Percentiles rank a stretch among this genome's conserved stretches.
phyloP scores from a whole-genome alignment of 2,329 filamentous ascomycete genomes.

The Talaromyces rugulosus region DNA sequence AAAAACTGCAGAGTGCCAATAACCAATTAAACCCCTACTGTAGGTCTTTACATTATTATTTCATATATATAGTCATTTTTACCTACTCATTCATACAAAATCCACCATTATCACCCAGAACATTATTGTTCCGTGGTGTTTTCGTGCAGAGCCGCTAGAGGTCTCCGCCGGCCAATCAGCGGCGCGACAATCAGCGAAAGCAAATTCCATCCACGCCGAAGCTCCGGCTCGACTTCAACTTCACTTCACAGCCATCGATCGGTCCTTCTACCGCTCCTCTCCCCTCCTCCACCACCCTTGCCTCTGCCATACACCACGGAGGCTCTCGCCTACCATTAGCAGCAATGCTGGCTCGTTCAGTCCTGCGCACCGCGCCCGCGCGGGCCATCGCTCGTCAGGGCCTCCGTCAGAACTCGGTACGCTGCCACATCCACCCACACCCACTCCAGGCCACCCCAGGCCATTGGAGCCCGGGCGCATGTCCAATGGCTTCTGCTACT shows the following conservation, averaged over 20 bases:
- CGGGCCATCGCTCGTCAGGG: constrained; percentile 73
- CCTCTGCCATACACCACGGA: constrained; percentile 27
- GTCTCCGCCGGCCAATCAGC: constrained; percentile 30
- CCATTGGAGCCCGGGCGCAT: constrained; percentile 26
- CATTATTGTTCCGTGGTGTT: constrained; percentile 10
- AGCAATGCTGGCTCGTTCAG: constrained; percentile 85
- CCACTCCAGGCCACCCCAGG: constrained; percentile 1
- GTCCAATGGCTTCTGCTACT: constrained; percentile 24
- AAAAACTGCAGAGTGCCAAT: too few relatives aligned
- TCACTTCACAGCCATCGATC: constrained; percentile 24
- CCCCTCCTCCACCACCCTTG: constrained; percentile 24
- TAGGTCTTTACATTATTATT: too few relatives aligned
- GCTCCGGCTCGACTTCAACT: constrained; percentile 26
- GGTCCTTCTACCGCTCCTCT: constrained; percentile 22
- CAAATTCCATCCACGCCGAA: constrained; percentile 28
- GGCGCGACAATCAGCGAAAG: constrained; percentile 13
- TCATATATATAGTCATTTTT: too few relatives aligned
- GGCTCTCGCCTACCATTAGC: constrained; percentile 44
- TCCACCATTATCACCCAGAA: too few relatives aligned
- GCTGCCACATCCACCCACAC: constrained; percentile 41
- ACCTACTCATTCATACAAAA: too few relatives aligned
- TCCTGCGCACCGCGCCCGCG: constrained; percentile 82
- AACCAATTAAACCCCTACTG: too few relatives aligned
- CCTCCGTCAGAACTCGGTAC: constrained; percentile 70
- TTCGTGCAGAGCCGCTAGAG: constrained; percentile 25